Percentiles rank a stretch among this genome's conserved stretches.
phyloP scores from a whole-genome alignment of 83 land plant genomes.

The Isoetes engelmannii region DNA sequence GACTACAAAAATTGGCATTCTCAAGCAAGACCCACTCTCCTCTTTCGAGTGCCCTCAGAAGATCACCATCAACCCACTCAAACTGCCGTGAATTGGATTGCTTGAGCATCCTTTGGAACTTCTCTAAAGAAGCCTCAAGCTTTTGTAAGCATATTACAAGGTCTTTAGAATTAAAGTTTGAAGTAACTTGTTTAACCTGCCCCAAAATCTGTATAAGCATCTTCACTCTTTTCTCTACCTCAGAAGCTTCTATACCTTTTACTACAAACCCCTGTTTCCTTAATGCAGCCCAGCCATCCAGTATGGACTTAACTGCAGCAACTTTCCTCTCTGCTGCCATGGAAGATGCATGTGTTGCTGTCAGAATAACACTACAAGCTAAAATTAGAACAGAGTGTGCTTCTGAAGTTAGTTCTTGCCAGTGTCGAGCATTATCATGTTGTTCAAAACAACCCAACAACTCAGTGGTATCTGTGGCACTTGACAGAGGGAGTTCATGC shows the following conservation, averaged over 20 bases:
- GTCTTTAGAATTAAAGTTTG: slow-evolving; percentile 32
- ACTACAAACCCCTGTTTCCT: slow-evolving; percentile 18
- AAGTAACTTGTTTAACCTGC: slow-evolving; percentile 11
- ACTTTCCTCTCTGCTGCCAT: slow-evolving; percentile 14
- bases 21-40: slow-evolving; percentile 97
- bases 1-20: slow-evolving; percentile 94
- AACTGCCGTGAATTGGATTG: slow-evolving; percentile 47
- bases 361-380: slow-evolving; percentile 40
- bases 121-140: slow-evolving; percentile 33
- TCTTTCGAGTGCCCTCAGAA: slow-evolving; percentile 74
- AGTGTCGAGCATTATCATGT: slow-evolving; percentile 56
- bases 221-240: slow-evolving; percentile 17
- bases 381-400: slow-evolving; percentile 46
- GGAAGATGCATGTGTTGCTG: slow-evolving; percentile 8
- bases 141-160: slow-evolving; percentile 18
- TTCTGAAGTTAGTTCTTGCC: slow-evolving; percentile 35
- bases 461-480: slow-evolving; percentile 89
- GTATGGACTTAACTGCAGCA: slow-evolving; percentile 14
- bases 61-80: slow-evolving; percentile 83
- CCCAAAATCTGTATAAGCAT: slow-evolving; percentile 19
- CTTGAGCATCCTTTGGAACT: slow-evolving; percentile 22
- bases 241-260: not conserved
- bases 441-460: slow-evolving; percentile 98
- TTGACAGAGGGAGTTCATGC: slow-evolving; percentile 65
- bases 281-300: slow-evolving; percentile 24